Percentiles rank a stretch among this genome's conserved stretches.
phyloP scores from a whole-genome alignment of 331 rosid genomes.

The Erythrophleum ivorense region DNA sequence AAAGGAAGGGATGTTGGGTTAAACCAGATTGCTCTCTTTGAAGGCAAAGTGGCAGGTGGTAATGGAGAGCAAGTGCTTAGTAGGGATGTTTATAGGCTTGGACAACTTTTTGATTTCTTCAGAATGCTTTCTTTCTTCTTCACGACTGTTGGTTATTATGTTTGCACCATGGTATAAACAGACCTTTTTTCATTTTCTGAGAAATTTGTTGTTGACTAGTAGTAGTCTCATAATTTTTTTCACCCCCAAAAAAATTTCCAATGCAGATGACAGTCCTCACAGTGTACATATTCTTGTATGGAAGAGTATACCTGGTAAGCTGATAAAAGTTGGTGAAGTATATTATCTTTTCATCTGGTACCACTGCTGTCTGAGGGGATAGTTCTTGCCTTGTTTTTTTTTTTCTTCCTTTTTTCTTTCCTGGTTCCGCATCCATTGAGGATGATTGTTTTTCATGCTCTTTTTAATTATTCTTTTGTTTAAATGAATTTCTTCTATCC shows the following conservation, averaged over 20 bases:
- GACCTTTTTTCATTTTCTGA: conserved; percentile 4
- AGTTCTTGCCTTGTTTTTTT: background rate
- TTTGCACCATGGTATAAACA: conserved; percentile 86
- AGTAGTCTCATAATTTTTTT: conserved; percentile 31
- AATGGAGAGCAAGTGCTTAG: conserved; percentile 99
- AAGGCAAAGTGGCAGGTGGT: conserved; percentile 99
- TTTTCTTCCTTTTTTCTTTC: background rate
- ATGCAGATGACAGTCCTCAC: conserved; percentile 98
- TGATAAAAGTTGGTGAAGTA: conserved; percentile 22
- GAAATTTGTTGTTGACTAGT: conserved; percentile 22
- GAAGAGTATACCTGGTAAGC: conserved; percentile 92
- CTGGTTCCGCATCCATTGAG: background rate
- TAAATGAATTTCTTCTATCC: background rate
- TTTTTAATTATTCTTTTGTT: conserved; percentile 6
- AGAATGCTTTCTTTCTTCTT: conserved; percentile 94
- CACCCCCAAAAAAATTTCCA: conserved; percentile 2
- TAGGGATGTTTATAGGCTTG: conserved; percentile 90
- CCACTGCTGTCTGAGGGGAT: conserved; percentile 4
- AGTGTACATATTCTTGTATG: conserved; percentile 87
- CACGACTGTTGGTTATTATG: conserved; percentile 96
- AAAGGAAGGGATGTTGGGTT: conserved; percentile 99
- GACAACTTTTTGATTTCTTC: conserved; percentile 94
- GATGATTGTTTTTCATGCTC: conserved; percentile 15
- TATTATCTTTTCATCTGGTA: conserved; percentile 19
- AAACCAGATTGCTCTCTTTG: conserved; percentile 98